Evolutionary conservation across 495 filamentous ascomycete genomes (phyloP).

Genomic region (Aspergillus egyptiacus): DNA sequence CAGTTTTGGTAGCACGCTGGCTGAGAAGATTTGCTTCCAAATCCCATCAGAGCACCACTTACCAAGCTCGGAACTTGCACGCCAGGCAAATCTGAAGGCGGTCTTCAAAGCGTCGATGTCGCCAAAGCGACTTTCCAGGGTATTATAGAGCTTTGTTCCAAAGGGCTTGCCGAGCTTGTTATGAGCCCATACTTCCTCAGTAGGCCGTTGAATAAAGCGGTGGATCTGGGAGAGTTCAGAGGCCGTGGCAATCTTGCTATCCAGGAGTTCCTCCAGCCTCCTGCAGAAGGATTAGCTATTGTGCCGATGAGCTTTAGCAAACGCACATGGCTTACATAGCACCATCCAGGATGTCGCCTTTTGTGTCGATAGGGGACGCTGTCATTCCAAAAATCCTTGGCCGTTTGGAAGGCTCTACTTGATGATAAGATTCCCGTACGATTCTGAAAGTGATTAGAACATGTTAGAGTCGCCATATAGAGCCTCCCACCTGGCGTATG

Average conservation of each 20-base stretch:
- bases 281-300: conserved; percentile 27
- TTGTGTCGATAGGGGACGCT: conserved; percentile 88
- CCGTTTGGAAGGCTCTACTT: conserved; percentile 37
- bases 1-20: conserved; percentile 58
- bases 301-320: background rate
- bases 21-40: conserved; percentile 66
- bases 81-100: conserved; percentile 51
- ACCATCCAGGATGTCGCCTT: conserved; percentile 60
- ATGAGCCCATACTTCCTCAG: conserved; percentile 59
- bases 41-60: conserved; percentile 80
- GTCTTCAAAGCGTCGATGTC: conserved; percentile 51
- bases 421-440: conserved; percentile 77
- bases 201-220: conserved; percentile 52
- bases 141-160: conserved; percentile 57
- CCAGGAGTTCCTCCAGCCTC: conserved; percentile 70
- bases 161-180: conserved; percentile 42
- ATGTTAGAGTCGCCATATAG: background rate
- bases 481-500: conserved; percentile 62
- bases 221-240: conserved; percentile 58
- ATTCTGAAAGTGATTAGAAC: conserved; percentile 46
- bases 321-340: conserved; percentile 47
- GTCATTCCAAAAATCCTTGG: conserved; percentile 97
- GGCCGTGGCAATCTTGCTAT: conserved; percentile 78
- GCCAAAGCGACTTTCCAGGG: conserved; percentile 51
- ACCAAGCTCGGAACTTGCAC: conserved; percentile 65